Base-by-base conservation (phyloP, 441 rosid species). In the Pelargonium exstipulatum region DNA sequence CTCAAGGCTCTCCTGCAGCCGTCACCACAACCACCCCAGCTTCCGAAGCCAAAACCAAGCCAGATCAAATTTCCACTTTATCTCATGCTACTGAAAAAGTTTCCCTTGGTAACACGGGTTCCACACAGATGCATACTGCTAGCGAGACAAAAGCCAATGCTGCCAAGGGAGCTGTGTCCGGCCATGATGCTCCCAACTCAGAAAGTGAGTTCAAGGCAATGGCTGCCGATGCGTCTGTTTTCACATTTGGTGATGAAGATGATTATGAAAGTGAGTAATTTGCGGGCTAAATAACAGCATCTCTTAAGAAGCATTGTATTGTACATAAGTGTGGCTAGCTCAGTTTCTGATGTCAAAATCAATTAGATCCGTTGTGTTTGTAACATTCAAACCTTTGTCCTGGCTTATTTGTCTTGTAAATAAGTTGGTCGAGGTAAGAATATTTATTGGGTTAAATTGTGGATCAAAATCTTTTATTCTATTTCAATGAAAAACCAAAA, bases 201-300 rank as follows among this genome's bases (percentile, higher is more conserved):
- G 88, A 88, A 66, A 90, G 95, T 58, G 91, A 94, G 71, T 89
- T 94, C 78, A 90, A 91, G 83, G 96, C 85, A 66, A 91, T 94
- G 97, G 98, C 98, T 4, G 98, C 98, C 2, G 97, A 94, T 78
- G 96, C 98, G 9, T 94, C 98, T 5, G 98, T 94, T 70, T 94
- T 94, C 81, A 79, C 93, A 6, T 91, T 94, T 22, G 98, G 98
- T 35, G 91, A 85, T 53, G 98, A 93, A 35, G 98, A 89, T 9
- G 96, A 94, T 76, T 91, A 73, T 4, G 98, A 91, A 80, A 95
- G 97, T 61, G 99, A 91, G 48, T 91, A 79, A 91, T 24, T 37
- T 9, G 35, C 3, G 7, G 46, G 42, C 42, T 5, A 37, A 37
- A 37, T 37, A 6, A 37, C 42, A 37, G 42, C 42, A 2, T 48